phyloP scores from a whole-genome alignment of 768 basidiomycete species.

The Mycena sanguinolenta region DNA sequence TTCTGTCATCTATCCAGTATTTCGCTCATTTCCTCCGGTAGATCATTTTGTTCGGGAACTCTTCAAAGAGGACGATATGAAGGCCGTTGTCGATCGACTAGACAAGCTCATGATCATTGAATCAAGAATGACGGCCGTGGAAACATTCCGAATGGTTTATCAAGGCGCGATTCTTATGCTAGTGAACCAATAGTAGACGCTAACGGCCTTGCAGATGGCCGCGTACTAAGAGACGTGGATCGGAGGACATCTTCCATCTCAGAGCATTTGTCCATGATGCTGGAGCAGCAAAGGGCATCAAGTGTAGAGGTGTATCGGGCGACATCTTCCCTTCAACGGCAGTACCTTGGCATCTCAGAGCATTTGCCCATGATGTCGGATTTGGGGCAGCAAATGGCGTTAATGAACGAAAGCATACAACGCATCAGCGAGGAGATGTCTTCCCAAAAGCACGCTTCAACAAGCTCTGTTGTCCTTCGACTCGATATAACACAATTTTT shows the following conservation, averaged over 20 bases:
- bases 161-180: background rate
- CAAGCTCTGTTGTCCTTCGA: background rate
- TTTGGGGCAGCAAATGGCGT: background rate
- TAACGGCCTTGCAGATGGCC: background rate
- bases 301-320: no score
- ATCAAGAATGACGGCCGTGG: slow-evolving; percentile 6
- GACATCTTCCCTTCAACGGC: background rate
- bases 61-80: background rate
- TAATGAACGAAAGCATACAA: background rate
- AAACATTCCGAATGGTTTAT: no score
- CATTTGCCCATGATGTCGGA: background rate
- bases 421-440: background rate
- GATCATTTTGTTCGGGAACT: slow-evolving; percentile 7
- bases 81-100: background rate
- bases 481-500: background rate
- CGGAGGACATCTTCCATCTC: no score
- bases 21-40: background rate
- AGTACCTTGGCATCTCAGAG: background rate
- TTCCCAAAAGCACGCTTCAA: background rate
- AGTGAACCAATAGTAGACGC: background rate
- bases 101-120: slow-evolving; percentile 1
- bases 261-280: no score
- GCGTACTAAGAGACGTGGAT: background rate
- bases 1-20: background rate
- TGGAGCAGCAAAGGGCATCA: no score